Evolutionary conservation across 805 yeast species (phyloP).

Genomic region (Saccharomycopsis fodiens): DNA sequence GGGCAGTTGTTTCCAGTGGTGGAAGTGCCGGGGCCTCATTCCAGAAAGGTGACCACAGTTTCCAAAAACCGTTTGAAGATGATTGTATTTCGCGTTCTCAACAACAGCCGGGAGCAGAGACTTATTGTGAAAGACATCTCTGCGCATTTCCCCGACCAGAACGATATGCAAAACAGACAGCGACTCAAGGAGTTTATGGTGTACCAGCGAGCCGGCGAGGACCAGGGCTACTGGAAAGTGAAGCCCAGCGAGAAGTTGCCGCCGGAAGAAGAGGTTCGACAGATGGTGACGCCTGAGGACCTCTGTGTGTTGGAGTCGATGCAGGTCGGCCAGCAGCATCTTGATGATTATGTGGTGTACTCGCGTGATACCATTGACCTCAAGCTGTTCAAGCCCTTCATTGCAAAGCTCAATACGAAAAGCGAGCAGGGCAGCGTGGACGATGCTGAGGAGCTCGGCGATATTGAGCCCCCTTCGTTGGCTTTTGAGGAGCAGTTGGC

Average conservation of each 20-base stretch:
- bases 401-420: conserved; percentile 25
- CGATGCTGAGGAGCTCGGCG: conserved; percentile 34
- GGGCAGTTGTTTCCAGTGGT: conserved; percentile 92
- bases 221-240: conserved; percentile 92
- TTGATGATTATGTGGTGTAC: conserved; percentile 71
- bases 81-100: conserved; percentile 85
- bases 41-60: conserved; percentile 90
- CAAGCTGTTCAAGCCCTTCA: conserved; percentile 22
- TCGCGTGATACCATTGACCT: conserved; percentile 25
- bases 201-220: conserved; percentile 87
- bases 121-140: conserved; percentile 82
- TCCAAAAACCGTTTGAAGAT: conserved; percentile 85
- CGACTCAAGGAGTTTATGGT: conserved; percentile 96
- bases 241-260: conserved; percentile 64
- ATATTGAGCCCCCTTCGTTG: conserved; percentile 33
- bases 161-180: conserved; percentile 95
- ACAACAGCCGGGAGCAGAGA: conserved; percentile 64
- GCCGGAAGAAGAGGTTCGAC: conserved; percentile 62
- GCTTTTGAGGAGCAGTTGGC: conserved; percentile 79
- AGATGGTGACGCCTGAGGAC: conserved; percentile 92
- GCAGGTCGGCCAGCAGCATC: conserved; percentile 86
- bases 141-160: conserved; percentile 91
- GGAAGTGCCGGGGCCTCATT: conserved; percentile 96
- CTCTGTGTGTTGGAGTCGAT: conserved; percentile 78
- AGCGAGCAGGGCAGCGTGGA: conserved; percentile 27